Percentiles rank a stretch among this genome's conserved stretches.
These are phyloP conservation scores for Lactifluus volemus DNA, from an alignment of 768 basidiomycete genomes.

Conservation along the genomic window DNA sequence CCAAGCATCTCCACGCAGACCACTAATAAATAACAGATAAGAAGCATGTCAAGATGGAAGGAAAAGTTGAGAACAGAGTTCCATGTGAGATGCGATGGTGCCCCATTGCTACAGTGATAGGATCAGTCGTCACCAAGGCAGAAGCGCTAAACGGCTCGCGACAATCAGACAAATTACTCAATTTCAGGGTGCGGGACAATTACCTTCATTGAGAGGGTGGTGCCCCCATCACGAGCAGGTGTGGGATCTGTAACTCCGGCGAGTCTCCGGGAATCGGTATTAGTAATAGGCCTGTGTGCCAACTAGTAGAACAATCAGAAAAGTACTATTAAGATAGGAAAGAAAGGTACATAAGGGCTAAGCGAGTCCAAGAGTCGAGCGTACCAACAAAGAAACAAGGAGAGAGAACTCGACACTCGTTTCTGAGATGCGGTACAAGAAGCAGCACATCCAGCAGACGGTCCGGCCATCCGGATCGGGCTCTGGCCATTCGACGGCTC, in stretches of 20 bases:
- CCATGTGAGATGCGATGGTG: not conserved
- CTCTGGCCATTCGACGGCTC: not conserved
- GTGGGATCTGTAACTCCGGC: not conserved
- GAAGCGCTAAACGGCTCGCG: not conserved
- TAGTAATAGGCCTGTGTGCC: not conserved
- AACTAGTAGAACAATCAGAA: not conserved
- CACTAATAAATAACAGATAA: not conserved
- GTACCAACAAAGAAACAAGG: not conserved
- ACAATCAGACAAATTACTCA: not conserved
- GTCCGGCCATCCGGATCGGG: not conserved
- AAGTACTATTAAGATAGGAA: not conserved
- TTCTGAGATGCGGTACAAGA: too few species aligned
- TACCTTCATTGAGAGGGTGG: not conserved
- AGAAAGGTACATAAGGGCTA: not conserved
- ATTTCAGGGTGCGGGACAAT: not conserved
- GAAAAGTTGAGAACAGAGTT: too few species aligned
- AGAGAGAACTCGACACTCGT: too few species aligned
- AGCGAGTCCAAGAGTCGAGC: not conserved
- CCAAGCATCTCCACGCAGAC: not conserved
- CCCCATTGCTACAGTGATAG: not conserved
- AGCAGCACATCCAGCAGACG: not conserved
- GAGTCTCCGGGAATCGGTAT: not conserved
- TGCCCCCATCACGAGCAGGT: not conserved
- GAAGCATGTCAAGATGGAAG: not conserved
- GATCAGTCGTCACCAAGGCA: not conserved